These are phyloP conservation scores for Xylaria sp. DNA, from an alignment of 2,329 filamentous ascomycete genomes.

Conservation along the genomic window DNA sequence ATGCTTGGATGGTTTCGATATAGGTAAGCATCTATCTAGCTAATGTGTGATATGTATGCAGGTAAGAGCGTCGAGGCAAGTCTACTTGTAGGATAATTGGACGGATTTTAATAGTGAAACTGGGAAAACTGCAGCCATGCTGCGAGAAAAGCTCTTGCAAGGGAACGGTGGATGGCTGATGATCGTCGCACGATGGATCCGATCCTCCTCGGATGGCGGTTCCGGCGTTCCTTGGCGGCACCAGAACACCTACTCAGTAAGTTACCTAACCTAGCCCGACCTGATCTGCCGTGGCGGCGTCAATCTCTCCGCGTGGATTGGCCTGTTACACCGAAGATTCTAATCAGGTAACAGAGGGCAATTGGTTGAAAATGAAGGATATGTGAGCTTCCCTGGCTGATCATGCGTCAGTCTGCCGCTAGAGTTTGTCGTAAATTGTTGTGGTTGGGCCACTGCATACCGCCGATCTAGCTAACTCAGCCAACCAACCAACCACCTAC, in stretches of 20 bases:
- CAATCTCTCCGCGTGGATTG: not conserved
- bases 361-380: not conserved
- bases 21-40: too few relatives aligned
- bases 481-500: constrained; percentile 24
- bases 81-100: not conserved
- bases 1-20: not conserved
- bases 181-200: constrained; percentile 8
- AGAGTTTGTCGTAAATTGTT: not conserved
- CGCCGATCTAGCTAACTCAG: not conserved
- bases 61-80: not conserved
- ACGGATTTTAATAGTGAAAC: not conserved
- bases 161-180: constrained; percentile 5
- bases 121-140: not conserved
- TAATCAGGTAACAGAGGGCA: not conserved
- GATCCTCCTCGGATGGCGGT: constrained; percentile 13
- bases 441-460: constrained; percentile 21
- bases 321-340: constrained; percentile 14
- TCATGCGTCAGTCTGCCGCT: not conserved
- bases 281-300: not conserved
- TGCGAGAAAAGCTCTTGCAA: constrained; percentile 10
- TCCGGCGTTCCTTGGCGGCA: constrained; percentile 19
- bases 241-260: not conserved
- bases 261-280: not conserved
- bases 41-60: not conserved
- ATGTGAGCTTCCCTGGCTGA: constrained; percentile 11